A percentile compares a stretch with the other conserved stretches of the same genome.
Conservation (phyloP, 495 filamentous ascomycete species). For the Parathielavia appendiculata region DNA sequence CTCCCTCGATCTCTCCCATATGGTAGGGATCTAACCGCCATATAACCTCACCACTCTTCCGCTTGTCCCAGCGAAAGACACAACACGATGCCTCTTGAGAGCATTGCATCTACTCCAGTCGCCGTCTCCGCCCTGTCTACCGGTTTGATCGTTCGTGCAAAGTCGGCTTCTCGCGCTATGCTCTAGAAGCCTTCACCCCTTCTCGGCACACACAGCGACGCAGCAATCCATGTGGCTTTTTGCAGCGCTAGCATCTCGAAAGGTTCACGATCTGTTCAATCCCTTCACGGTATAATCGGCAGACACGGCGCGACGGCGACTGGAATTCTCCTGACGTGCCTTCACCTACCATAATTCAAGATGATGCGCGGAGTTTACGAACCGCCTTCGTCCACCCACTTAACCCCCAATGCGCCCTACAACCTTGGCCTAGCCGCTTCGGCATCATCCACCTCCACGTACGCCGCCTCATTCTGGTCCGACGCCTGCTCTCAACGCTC, state of each 20-base stretch:
- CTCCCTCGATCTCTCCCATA: slow-evolving; percentile 21
- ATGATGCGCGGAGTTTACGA: slow-evolving; percentile 48
- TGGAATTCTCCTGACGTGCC: slow-evolving; percentile 42
- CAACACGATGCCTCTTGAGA: slow-evolving; percentile 51
- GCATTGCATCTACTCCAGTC: slow-evolving; percentile 48
- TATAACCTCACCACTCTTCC: slow-evolving; percentile 32
- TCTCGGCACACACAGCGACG: slow-evolving; percentile 39
- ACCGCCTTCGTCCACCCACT: slow-evolving; percentile 41
- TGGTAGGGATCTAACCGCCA: slow-evolving; percentile 36
- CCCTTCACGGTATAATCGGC: slow-evolving; percentile 41
- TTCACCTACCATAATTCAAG: slow-evolving; percentile 39
- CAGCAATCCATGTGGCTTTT: slow-evolving; percentile 29
- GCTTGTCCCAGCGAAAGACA: slow-evolving; percentile 31
- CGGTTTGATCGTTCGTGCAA: slow-evolving; percentile 52
- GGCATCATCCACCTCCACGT: slow-evolving; percentile 59
- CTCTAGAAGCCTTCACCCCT: slow-evolving; percentile 42
- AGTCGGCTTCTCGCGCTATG: slow-evolving; percentile 36
- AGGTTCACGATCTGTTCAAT: slow-evolving; percentile 39
- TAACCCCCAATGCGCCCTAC: slow-evolving; percentile 54
- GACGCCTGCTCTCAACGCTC: slow-evolving; percentile 56
- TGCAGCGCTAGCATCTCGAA: slow-evolving; percentile 39
- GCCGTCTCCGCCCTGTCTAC: slow-evolving; percentile 52
- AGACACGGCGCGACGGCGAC: slow-evolving; percentile 51
- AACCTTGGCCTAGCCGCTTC: slow-evolving; percentile 63
- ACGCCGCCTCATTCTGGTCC: slow-evolving; percentile 67